Evolutionary conservation across 257 asterid species (phyloP).

Genomic region (Scutellaria minor): DNA sequence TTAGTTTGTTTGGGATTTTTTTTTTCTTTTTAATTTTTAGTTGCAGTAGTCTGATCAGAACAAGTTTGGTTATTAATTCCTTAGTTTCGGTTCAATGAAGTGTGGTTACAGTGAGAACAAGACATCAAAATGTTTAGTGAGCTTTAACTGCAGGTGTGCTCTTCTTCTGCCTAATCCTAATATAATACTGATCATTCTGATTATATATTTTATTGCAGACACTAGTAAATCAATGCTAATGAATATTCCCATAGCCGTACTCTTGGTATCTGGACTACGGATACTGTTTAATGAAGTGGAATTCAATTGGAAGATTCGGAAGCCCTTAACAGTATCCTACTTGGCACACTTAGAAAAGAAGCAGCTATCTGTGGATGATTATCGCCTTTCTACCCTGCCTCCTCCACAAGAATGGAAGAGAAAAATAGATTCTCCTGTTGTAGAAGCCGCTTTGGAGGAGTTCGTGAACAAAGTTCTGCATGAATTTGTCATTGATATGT

Average conservation of each 20-base stretch:
- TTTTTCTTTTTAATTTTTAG: not conserved
- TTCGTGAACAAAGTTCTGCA: constrained; percentile 70
- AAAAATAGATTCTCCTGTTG: constrained; percentile 74
- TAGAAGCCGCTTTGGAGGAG: constrained; percentile 84
- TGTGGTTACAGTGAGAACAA: no score
- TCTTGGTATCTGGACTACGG: constrained; percentile 74
- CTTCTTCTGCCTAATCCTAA: constrained; percentile 10
- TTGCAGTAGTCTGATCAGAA: not conserved
- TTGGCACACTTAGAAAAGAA: constrained; percentile 77
- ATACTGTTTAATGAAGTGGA: constrained; percentile 80
- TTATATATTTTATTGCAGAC: constrained; percentile 55
- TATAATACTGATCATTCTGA: constrained; percentile 4
- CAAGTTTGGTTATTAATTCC: not conserved
- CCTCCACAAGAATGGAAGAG: constrained; percentile 80
- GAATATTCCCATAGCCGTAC: constrained; percentile 80
- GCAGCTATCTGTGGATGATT: constrained; percentile 68
- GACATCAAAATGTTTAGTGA: not conserved
- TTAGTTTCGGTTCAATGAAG: no score
- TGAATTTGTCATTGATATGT: constrained; percentile 82
- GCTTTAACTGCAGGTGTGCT: constrained; percentile 8
- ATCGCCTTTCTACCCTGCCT: constrained; percentile 55
- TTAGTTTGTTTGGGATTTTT: not conserved
- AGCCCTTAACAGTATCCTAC: constrained; percentile 51
- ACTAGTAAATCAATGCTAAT: constrained; percentile 90
- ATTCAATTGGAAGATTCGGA: constrained; percentile 67